A percentile compares a stretch with the other conserved stretches of the same genome.
phyloP scores from a whole-genome alignment of 306 rosid genomes.

The Lathyrus oleraceus region DNA sequence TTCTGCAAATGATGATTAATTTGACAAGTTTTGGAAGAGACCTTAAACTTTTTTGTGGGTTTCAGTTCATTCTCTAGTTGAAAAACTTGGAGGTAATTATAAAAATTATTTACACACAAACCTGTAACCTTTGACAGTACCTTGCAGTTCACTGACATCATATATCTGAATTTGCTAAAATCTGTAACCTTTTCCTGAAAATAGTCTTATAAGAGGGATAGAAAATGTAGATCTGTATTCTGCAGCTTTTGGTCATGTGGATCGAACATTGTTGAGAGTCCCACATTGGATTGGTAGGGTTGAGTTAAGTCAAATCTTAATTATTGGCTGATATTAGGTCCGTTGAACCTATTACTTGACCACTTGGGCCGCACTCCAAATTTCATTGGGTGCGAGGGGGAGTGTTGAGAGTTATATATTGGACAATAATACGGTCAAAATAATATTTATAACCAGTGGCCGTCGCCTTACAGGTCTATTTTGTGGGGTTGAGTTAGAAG shows the following conservation, averaged over 20 bases:
- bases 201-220: slow-evolving; percentile 6
- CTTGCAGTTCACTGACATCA: background rate
- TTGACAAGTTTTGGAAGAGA: slow-evolving; percentile 7
- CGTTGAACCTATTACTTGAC: background rate
- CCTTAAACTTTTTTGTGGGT: background rate
- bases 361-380: background rate
- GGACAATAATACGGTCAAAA: background rate
- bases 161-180: background rate
- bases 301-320: background rate
- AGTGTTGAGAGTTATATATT: background rate
- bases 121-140: background rate
- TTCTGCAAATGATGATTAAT: slow-evolving; percentile 23
- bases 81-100: slow-evolving; percentile 18
- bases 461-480: background rate
- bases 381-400: background rate
- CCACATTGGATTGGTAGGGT: background rate
- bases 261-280: background rate
- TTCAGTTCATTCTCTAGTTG: slow-evolving; percentile 14
- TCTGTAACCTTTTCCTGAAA: background rate
- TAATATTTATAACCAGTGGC: background rate
- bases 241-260: slow-evolving; percentile 3
- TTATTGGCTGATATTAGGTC: background rate
- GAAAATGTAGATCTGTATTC: slow-evolving; percentile 8
- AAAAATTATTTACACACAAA: slow-evolving; percentile 1
- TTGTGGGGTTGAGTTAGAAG: background rate